Base-by-base conservation (phyloP, 495 filamentous ascomycete genomes). In the Chaetomidium leptoderma region DNA sequence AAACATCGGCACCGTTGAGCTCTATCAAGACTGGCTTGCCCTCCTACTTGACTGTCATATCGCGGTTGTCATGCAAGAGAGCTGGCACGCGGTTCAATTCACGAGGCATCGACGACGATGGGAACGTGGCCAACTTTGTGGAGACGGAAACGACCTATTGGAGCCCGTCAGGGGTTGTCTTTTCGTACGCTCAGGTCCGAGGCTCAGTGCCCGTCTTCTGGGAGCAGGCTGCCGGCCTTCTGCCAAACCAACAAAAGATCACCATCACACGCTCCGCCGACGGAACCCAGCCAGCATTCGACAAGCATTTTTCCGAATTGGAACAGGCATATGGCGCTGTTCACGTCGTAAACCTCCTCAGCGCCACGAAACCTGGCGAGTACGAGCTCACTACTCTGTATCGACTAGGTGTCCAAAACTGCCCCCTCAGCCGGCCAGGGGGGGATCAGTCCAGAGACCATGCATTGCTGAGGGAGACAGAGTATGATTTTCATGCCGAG, bases 71-170 rank as follows among this genome's bases (percentile, higher is more conserved):
- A 8, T 97, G 93, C 67, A 81, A 85, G 61, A 86, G 91, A 72
- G 93, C 95, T 46, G 93, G 93, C 14, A 98, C 93, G 21, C 81
- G 93, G 56, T 98, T 97, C 76, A 97, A 98, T 72, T 88, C 92
- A 30, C 82, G 93, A 55, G 93, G 93, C 39, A 96, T 97, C 58
- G 93, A 98, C 65, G 93, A 98, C 73, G 92, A 97, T 66, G 93
- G 93, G 14, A 86, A 97, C 68, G 95, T 96, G 17, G 91, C 95
- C 35, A 97, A 97, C 68, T 97, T 81, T 63, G 82, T 85, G 21
- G 82, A 86, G 63, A 83, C 81, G 7, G 83, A 86, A 66, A 84
- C 81, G 1, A 79, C 80, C 57, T 90, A 80, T 64, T 95, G 88
- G 87, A 86, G 84, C 55, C 86, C 84, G 0, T 80, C 85, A 8